phyloP scores from a whole-genome alignment of 306 rosid species.

The Castanea mollissima region DNA sequence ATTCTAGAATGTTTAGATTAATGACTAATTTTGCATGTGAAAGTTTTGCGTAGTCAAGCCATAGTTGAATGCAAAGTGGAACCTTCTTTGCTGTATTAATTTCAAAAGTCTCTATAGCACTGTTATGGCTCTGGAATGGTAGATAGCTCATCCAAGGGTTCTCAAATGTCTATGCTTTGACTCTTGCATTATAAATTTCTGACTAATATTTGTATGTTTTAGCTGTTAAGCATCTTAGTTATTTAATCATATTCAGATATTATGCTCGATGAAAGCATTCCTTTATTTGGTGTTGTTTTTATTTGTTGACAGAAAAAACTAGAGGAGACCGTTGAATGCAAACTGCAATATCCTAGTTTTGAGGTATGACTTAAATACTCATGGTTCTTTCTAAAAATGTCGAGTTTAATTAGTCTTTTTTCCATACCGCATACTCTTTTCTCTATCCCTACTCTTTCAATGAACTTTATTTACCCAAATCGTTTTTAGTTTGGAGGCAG shows the following conservation, averaged over 20 bases:
- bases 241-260: neutral
- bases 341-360: conserved; percentile 61
- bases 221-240: neutral
- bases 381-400: neutral
- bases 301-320: conserved; percentile 59
- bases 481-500: neutral
- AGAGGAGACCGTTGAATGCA: conserved; percentile 66
- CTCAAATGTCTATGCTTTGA: neutral
- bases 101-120: neutral
- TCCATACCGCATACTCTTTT: neutral
- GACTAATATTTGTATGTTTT: neutral
- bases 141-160: neutral
- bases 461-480: neutral
- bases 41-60: neutral
- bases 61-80: neutral
- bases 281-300: neutral
- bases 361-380: conserved; percentile 52
- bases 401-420: neutral
- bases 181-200: neutral
- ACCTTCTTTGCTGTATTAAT: neutral
- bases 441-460: neutral
- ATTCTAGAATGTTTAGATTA: neutral
- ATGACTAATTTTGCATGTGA: neutral
- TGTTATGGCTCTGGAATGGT: neutral
- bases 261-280: neutral